Conservation (phyloP, 345 rosid species). For the Carallia brachiata region DNA sequence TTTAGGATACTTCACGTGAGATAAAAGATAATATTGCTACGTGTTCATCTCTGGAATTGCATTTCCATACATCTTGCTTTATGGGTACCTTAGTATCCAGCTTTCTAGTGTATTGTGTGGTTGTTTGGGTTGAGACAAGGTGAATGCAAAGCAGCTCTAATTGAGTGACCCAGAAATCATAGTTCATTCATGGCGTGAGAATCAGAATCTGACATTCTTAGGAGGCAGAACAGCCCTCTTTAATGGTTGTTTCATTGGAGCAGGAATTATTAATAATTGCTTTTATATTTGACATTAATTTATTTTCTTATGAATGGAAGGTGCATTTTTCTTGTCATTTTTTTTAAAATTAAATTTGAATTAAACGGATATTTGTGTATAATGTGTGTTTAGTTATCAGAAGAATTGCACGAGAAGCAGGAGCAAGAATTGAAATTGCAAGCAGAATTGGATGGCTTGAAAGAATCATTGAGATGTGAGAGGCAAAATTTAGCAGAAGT, state of each 20-base stretch:
- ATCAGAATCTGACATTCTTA: not conserved
- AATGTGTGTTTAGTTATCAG: constrained; percentile 51
- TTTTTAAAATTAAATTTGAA: not conserved
- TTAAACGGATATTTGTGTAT: constrained; percentile 4
- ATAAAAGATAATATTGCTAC: too few relatives aligned
- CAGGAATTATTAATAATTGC: not conserved
- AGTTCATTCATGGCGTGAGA: not conserved
- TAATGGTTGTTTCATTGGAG: constrained; percentile 5
- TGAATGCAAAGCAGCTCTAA: constrained; percentile 1
- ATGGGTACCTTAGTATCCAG: not conserved
- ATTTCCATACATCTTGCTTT: not conserved
- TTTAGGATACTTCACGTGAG: too few relatives aligned
- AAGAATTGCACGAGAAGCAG: constrained; percentile 68
- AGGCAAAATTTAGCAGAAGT: constrained; percentile 55
- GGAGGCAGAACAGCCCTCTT: not conserved
- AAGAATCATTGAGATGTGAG: constrained; percentile 59
- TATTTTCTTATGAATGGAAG: not conserved
- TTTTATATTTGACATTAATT: not conserved
- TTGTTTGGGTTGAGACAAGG: not conserved
- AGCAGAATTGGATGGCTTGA: constrained; percentile 64
- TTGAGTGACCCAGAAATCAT: not conserved
- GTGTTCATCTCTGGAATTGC: not conserved
- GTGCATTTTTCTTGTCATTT: not conserved
- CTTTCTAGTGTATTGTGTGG: not conserved
- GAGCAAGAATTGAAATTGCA: constrained; percentile 54